Evolutionary conservation across 2,329 filamentous ascomycete species (phyloP).

Genomic region (Metarhizium brunneum): DNA sequence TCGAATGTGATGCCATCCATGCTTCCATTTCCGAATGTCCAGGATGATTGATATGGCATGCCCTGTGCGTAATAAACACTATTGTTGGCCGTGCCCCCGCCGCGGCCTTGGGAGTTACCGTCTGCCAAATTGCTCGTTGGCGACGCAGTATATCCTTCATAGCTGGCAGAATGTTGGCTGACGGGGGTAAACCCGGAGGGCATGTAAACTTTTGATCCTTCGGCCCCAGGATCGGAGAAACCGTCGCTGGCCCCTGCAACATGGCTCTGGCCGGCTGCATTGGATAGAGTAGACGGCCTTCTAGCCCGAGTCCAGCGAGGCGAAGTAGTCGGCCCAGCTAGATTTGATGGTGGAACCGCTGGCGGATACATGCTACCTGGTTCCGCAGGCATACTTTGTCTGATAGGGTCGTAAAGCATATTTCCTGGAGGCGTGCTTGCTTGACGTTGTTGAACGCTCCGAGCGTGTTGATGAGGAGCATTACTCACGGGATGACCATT

Average conservation of each 20-base stretch:
- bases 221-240: conserved; percentile 14
- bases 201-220: conserved; percentile 24
- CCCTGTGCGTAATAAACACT: conserved; percentile 18
- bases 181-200: conserved; percentile 28
- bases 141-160: conserved; percentile 34
- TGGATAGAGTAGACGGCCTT: conserved; percentile 15
- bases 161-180: conserved; percentile 32
- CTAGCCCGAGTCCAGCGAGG: conserved; percentile 20
- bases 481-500: conserved; percentile 5
- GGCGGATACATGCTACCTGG: conserved; percentile 37
- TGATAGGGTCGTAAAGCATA: conserved; percentile 52
- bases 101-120: not conserved
- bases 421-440: conserved; percentile 44
- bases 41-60: conserved; percentile 20
- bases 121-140: conserved; percentile 33
- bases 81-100: not conserved
- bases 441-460: conserved; percentile 14
- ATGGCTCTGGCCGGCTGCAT: conserved; percentile 11
- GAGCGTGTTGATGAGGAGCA: conserved; percentile 5
- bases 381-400: conserved; percentile 41
- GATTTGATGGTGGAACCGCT: conserved; percentile 38
- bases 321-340: conserved; percentile 38
- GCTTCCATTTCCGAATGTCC: conserved; percentile 22
- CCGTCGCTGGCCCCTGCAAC: conserved; percentile 21
- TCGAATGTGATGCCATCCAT: conserved; percentile 59